Percentiles rank a stretch among this genome's conserved stretches.
Conservation (phyloP, 371 early-diverging fungal species). For the Apophysomyces variabilis region DNA sequence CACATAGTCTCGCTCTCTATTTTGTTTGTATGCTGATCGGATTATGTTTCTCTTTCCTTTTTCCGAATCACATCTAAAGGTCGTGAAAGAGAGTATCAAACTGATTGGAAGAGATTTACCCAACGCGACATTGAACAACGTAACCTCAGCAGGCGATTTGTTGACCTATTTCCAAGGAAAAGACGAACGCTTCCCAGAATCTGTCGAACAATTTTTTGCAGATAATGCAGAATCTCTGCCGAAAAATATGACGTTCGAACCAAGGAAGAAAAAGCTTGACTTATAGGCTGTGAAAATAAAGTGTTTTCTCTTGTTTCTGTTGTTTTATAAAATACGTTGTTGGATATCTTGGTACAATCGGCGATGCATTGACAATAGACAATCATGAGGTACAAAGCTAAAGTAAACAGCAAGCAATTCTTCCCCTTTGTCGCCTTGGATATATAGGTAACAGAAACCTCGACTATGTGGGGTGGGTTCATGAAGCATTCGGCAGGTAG, state of each 20-base stretch:
- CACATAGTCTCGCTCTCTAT: neutral
- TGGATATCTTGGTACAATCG: constrained; percentile 39
- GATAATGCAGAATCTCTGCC: constrained; percentile 25
- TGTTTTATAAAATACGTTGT: constrained; percentile 31
- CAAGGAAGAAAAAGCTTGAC: constrained; percentile 8
- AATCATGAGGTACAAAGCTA: constrained; percentile 29
- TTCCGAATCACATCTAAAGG: constrained; percentile 14
- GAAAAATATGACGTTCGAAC: constrained; percentile 21
- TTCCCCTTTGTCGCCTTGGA: constrained; percentile 20
- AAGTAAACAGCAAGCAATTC: constrained; percentile 42
- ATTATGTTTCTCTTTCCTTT: neutral
- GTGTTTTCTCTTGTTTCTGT: neutral
- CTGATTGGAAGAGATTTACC: constrained; percentile 49
- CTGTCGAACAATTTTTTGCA: constrained; percentile 21
- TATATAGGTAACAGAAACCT: constrained; percentile 30
- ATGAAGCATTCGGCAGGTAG: constrained; percentile 6
- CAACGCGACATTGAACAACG: constrained; percentile 36
- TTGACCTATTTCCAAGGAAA: constrained; percentile 32
- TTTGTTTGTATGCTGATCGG: neutral
- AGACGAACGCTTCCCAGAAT: constrained; percentile 4
- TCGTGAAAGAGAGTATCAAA: constrained; percentile 47
- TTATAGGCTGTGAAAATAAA: constrained; percentile 2
- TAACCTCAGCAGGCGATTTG: constrained; percentile 38
- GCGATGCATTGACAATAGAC: constrained; percentile 43
- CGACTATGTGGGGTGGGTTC: constrained; percentile 19